phyloP scores from a whole-genome alignment of 2,329 filamentous ascomycete species.

The Aspergillus uvarum region DNA sequence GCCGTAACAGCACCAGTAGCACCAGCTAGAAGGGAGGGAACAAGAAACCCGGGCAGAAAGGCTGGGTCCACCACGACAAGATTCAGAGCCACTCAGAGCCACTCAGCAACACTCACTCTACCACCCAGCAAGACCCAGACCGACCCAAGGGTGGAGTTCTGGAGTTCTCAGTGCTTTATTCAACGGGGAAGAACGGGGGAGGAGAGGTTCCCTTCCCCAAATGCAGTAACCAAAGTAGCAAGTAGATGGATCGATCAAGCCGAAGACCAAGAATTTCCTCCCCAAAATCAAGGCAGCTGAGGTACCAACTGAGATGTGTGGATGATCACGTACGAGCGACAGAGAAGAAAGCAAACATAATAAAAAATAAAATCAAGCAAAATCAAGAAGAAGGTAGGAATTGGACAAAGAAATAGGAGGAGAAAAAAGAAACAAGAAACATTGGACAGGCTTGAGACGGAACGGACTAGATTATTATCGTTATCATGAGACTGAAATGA shows the following conservation, averaged over 20 bases:
- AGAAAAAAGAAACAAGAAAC: not conserved
- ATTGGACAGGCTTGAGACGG: not conserved
- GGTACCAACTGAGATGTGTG: not conserved
- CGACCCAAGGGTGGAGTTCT: not conserved
- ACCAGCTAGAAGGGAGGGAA: not conserved
- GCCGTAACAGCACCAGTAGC: not conserved
- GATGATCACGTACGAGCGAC: not conserved
- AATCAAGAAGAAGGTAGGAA: not conserved
- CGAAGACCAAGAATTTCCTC: not conserved
- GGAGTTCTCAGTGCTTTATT: not conserved
- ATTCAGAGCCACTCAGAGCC: not conserved
- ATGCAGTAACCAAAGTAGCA: not conserved
- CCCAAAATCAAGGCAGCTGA: not conserved
- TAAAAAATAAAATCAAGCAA: not conserved
- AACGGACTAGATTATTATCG: not conserved
- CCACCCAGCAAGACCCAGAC: not conserved
- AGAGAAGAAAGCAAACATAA: not conserved
- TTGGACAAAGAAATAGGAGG: not conserved
- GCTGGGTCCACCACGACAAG: constrained; percentile 1
- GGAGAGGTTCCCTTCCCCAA: not conserved
- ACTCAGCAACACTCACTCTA: not conserved
- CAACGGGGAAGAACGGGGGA: not conserved
- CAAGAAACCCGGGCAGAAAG: constrained; percentile 2
- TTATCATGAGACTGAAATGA: constrained; percentile 2
- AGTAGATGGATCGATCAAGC: constrained; percentile 1